Percentiles rank a stretch among this genome's conserved stretches.
Conservation (phyloP, 75 land plant species). For the Sequoia sempervirens region DNA sequence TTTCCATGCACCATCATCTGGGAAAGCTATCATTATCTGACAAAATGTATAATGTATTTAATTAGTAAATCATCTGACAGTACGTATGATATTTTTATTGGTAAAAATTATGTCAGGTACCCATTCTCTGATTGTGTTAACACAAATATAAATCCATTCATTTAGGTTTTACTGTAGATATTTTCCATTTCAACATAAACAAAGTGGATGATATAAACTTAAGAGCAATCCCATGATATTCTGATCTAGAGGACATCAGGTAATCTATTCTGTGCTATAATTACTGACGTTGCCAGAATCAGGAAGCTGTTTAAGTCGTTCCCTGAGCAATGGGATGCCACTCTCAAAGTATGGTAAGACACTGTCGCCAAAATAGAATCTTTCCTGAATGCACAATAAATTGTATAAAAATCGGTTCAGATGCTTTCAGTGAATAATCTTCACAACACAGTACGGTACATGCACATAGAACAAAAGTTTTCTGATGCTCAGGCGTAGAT, state of each 20-base stretch:
- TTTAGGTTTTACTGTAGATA: neutral
- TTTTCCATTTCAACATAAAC: neutral
- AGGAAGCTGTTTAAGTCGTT: slow-evolving; percentile 71
- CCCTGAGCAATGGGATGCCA: slow-evolving; percentile 74
- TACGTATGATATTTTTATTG: neutral
- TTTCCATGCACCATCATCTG: slow-evolving; percentile 97
- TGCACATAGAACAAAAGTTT: neutral
- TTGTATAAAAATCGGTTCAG: neutral
- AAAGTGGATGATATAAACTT: neutral
- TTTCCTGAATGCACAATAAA: slow-evolving; percentile 48
- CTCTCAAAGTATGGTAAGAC: slow-evolving; percentile 85
- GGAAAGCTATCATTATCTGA: slow-evolving; percentile 79
- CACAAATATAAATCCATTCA: neutral
- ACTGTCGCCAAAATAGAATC: slow-evolving; percentile 84
- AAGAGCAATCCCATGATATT: neutral
- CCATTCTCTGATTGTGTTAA: neutral
- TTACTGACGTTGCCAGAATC: slow-evolving; percentile 65
- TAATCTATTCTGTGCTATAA: neutral
- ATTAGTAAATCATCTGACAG: slow-evolving; percentile 34
- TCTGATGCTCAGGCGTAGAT: neutral
- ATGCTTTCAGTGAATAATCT: neutral
- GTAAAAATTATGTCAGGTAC: neutral
- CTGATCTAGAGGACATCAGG: neutral
- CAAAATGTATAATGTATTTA: neutral
- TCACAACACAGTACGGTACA: neutral